Evolutionary conservation across 2,329 filamentous ascomycete species (phyloP), one percentile per base, ranked within the genome.

Genomic region (Cladosporium halotolerans): DNA sequence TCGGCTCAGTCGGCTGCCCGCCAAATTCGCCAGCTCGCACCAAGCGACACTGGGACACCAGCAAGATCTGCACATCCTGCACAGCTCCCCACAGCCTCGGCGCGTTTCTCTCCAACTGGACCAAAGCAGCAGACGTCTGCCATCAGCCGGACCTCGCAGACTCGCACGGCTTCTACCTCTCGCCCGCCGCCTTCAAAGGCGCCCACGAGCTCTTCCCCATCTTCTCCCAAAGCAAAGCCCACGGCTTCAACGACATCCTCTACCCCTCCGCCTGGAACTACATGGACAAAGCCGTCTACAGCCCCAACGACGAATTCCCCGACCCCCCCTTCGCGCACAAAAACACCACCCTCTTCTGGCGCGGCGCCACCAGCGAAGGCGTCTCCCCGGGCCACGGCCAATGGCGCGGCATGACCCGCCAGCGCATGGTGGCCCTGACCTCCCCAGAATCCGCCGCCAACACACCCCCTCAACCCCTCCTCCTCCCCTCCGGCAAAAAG

Each of bases 61-160:
- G 77, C 52, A 75, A 79, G 34, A 76, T 89, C 47, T 92, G 88
- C 66, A 72, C 79, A 0, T 72, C 73, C 2, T 92, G 88, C 66
- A 73, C 76, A 2, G 70, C 73, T 6, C 79, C 79, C 0, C 86
- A 91, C 62, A 86, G 86, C 0, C 72, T 80, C 14, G 83, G 81
- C 2, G 82, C 83, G 18, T 86, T 88, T 61, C 71, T 89, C 5
- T 72, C 75, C 4, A 76, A 87, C 60, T 91, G 86, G 83, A 74
- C 77, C 1, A 66, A 77, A 8, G 81, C 85, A 4, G 77, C 83
- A 5, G 79, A 88, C 44, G 77, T 85, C 28, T 95, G 89, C 65
- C 80, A 86, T 55, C 88, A 93, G 63, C 85, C 89, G 1, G 89
- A 93, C 58, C 73, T 92, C 32, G 79, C 82, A 28, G 77, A 84